phyloP scores from a whole-genome alignment of 2,329 filamentous ascomycete species.

The Colletotrichum nymphaeae region DNA sequence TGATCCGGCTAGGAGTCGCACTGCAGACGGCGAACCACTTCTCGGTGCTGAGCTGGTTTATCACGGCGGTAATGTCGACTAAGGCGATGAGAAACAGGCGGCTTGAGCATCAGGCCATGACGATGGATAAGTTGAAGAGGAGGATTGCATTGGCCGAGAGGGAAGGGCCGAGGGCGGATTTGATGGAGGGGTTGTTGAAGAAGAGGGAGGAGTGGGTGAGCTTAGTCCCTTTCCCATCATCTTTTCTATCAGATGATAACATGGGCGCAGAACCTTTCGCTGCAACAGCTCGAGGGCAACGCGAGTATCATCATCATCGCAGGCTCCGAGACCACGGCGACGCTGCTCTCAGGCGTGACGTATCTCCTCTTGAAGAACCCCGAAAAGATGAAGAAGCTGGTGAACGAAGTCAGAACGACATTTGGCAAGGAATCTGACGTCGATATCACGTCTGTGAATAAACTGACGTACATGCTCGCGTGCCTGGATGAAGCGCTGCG shows the following conservation, averaged over 20 bases:
- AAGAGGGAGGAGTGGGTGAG: slow-evolving; percentile 35
- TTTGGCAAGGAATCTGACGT: slow-evolving; percentile 51
- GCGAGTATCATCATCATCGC: slow-evolving; percentile 41
- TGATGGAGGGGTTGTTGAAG: slow-evolving; percentile 36
- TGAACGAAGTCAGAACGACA: slow-evolving; percentile 49
- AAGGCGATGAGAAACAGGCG: not conserved
- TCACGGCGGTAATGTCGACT: slow-evolving; percentile 15
- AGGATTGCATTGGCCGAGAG: slow-evolving; percentile 32
- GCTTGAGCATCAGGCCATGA: not conserved
- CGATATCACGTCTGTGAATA: slow-evolving; percentile 43
- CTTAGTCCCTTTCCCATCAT: not conserved
- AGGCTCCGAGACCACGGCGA: slow-evolving; percentile 49
- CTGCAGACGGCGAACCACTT: slow-evolving; percentile 28
- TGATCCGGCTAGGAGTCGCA: not conserved
- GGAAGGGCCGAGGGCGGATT: slow-evolving; percentile 7
- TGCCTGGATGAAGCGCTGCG: slow-evolving; percentile 55
- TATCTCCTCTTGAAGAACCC: slow-evolving; percentile 47
- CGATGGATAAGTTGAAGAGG: slow-evolving; percentile 26
- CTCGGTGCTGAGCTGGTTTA: not conserved
- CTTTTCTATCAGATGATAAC: not conserved
- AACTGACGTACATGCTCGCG: slow-evolving; percentile 52
- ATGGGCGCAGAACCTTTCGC: slow-evolving; percentile 4
- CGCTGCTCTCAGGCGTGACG: slow-evolving; percentile 41
- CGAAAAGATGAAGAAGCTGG: slow-evolving; percentile 43
- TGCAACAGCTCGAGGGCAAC: slow-evolving; percentile 34